Conservation (phyloP, 2,329 filamentous ascomycete genomes). For the Aspergillus tubingensis region DNA sequence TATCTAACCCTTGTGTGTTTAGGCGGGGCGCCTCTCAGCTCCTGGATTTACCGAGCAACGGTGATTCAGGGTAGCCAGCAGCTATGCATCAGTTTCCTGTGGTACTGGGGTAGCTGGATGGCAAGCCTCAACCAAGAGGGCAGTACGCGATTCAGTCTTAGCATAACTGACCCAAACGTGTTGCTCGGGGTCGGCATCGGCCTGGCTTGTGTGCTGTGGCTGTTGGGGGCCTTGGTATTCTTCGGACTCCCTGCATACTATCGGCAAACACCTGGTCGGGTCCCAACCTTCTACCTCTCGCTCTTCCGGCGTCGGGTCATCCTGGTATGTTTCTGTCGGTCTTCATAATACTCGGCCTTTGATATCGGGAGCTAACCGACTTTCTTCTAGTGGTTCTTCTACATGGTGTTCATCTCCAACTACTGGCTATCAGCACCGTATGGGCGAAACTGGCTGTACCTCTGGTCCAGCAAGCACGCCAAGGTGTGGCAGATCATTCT, state of each 20-base stretch:
- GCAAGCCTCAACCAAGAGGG: slow-evolving; percentile 5
- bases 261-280: not conserved
- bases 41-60: slow-evolving; percentile 6
- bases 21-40: slow-evolving; percentile 7
- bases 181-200: slow-evolving; percentile 5
- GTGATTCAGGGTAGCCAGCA: slow-evolving; percentile 9
- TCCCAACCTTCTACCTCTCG: slow-evolving; percentile 6
- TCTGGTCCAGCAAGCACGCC: slow-evolving; percentile 59
- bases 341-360: no score
- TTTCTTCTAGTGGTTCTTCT: slow-evolving; percentile 54
- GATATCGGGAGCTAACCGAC: slow-evolving; percentile 57
- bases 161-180: not conserved
- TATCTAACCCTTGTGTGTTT: slow-evolving; percentile 56
- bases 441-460: slow-evolving; percentile 64
- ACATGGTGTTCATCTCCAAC: slow-evolving; percentile 64
- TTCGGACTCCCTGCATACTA: slow-evolving; percentile 6
- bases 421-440: slow-evolving; percentile 67
- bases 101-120: slow-evolving; percentile 11
- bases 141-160: not conserved
- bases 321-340: not conserved
- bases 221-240: slow-evolving; percentile 4
- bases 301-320: slow-evolving; percentile 7
- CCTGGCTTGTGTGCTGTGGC: slow-evolving; percentile 5
- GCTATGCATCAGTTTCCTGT: slow-evolving; percentile 8
- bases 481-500: slow-evolving; percentile 59